Percentiles rank a stretch among this genome's conserved stretches.
phyloP scores from a whole-genome alignment of 805 yeast species.

The Sugiyamaella boreocaroliniensis region DNA sequence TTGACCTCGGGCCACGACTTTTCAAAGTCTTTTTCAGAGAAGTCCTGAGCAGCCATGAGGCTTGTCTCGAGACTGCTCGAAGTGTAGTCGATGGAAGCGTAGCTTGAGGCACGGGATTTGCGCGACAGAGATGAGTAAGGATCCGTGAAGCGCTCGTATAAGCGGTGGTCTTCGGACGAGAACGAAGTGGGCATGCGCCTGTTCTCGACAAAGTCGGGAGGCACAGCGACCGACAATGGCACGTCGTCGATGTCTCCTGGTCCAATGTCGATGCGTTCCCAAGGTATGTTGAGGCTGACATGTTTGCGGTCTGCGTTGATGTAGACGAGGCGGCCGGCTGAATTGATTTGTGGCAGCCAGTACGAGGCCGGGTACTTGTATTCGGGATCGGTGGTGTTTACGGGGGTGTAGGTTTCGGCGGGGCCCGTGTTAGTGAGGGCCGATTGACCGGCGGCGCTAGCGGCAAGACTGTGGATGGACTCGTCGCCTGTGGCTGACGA shows the following conservation, averaged over 20 bases:
- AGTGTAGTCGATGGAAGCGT: constrained; percentile 4
- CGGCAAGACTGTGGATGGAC: constrained; percentile 8
- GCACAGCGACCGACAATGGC: constrained; percentile 8
- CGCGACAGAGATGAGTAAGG: neutral
- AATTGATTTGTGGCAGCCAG: constrained; percentile 32
- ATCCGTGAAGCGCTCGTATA: constrained; percentile 4
- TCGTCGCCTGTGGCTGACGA: constrained; percentile 14
- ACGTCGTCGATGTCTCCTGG: constrained; percentile 3
- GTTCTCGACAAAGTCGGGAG: constrained; percentile 6
- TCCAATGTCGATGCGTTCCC: constrained; percentile 13
- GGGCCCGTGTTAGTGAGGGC: neutral
- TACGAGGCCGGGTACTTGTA: constrained; percentile 16
- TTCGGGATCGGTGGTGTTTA: constrained; percentile 8
- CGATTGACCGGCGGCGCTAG: neutral
- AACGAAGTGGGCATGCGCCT: constrained; percentile 1
- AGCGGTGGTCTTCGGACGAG: constrained; percentile 2
- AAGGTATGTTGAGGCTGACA: constrained; percentile 17
- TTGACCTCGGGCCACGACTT: constrained; percentile 17
- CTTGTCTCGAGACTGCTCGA: constrained; percentile 5
- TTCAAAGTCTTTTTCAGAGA: constrained; percentile 6
- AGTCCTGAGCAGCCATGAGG: constrained; percentile 4
- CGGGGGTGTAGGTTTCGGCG: constrained; percentile 4
- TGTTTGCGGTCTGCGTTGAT: constrained; percentile 17
- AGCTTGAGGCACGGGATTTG: neutral
- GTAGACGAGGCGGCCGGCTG: constrained; percentile 18